phyloP scores from a whole-genome alignment of 768 basidiomycete species.

The Strobilomyces confusus region DNA sequence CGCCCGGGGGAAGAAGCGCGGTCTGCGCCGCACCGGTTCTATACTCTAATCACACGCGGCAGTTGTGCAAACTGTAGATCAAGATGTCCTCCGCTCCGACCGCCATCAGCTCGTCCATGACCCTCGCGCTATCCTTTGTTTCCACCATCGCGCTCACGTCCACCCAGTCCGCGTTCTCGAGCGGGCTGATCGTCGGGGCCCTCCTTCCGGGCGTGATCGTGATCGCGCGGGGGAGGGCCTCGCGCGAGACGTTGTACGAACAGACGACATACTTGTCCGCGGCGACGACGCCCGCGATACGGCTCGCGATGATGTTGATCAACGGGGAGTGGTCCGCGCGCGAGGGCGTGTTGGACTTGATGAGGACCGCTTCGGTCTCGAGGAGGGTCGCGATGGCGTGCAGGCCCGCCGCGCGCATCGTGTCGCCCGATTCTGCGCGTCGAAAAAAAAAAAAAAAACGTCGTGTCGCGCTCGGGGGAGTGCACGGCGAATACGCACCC shows the following conservation, averaged over 20 bases:
- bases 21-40: too few species aligned
- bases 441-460: too few species aligned
- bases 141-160: slow-evolving; percentile 92
- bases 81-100: slow-evolving; percentile 90
- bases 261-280: slow-evolving; percentile 84
- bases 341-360: slow-evolving; percentile 68
- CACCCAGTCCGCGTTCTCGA: slow-evolving; percentile 86
- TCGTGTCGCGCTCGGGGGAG: too few species aligned
- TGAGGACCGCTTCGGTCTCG: slow-evolving; percentile 86
- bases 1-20: too few species aligned
- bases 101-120: slow-evolving; percentile 84
- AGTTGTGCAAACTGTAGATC: slow-evolving; percentile 88
- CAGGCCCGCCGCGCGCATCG: slow-evolving; percentile 97
- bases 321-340: slow-evolving; percentile 60
- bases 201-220: slow-evolving; percentile 82
- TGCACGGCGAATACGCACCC: slow-evolving; percentile 75
- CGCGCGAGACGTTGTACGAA: slow-evolving; percentile 85
- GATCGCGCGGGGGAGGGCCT: slow-evolving; percentile 56
- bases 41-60: slow-evolving; percentile 62
- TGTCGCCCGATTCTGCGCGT: slow-evolving; percentile 99
- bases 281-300: slow-evolving; percentile 90
- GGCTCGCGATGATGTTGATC: slow-evolving; percentile 75
- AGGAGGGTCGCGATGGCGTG: slow-evolving; percentile 90
- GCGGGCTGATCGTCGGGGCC: slow-evolving; percentile 81
- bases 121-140: slow-evolving; percentile 69